phyloP scores from a whole-genome alignment of 169 alveolate species.

The Amoebophrya sp. region DNA sequence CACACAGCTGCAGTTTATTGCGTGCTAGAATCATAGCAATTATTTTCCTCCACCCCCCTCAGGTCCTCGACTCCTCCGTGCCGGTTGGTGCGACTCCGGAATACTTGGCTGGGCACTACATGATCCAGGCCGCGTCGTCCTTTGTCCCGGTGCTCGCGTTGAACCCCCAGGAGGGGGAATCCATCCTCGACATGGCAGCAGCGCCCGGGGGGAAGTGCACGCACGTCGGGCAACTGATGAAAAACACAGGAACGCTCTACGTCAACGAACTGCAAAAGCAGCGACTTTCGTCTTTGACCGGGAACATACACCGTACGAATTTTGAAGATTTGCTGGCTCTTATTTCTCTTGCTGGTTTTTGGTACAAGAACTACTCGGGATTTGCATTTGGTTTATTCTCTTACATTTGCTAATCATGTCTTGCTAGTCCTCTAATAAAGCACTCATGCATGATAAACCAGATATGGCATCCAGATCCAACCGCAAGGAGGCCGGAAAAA shows the following conservation, averaged over 20 bases:
- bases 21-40: too few relatives aligned
- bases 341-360: too few relatives aligned
- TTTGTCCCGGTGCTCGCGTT: slow-evolving; percentile 84
- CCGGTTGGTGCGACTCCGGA: slow-evolving; percentile 92
- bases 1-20: too few relatives aligned
- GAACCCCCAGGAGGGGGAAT: slow-evolving; percentile 74
- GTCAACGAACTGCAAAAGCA: slow-evolving; percentile 82
- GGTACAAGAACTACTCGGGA: too few relatives aligned
- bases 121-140: slow-evolving; percentile 82
- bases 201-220: slow-evolving; percentile 80
- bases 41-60: not conserved
- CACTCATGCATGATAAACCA: too few relatives aligned
- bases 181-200: slow-evolving; percentile 88
- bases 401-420: too few relatives aligned
- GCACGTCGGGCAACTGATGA: slow-evolving; percentile 83
- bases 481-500: too few relatives aligned
- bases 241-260: slow-evolving; percentile 77
- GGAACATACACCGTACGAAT: not conserved
- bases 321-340: not conserved
- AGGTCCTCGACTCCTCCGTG: slow-evolving; percentile 76
- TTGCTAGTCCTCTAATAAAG: too few relatives aligned
- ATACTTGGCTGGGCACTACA: slow-evolving; percentile 86
- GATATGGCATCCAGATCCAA: too few relatives aligned
- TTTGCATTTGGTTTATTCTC: too few relatives aligned
- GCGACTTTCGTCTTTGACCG: slow-evolving; percentile 40